Base-by-base conservation (phyloP, 1,139 yeast species). In the Yamadazyma triangularis region DNA sequence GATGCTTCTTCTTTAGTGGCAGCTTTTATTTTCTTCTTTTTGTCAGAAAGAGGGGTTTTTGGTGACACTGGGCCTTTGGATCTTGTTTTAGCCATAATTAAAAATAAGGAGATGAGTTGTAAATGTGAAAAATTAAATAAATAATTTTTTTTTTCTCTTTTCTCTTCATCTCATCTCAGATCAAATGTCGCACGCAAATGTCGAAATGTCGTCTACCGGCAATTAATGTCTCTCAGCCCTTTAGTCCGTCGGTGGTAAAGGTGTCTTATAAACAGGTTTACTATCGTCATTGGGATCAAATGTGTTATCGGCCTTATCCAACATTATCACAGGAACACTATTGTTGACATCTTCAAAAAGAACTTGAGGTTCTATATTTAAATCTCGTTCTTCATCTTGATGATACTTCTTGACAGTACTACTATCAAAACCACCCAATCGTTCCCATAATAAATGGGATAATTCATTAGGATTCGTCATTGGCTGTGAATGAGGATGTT, bases 361-460 rank as follows among this genome's bases (percentile, higher is more conserved):
- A 2, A 67, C 48, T 36, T 63, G 61, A 1, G 70, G 68, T 32
- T 61, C 52, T 5, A 40, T 38, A 13, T 37, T 40, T 12, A 46
- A 33, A 31, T 52, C 50, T 27, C 44, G 29, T 22, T 39, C 36
- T 25, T 26, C 32, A 10, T 42, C 50, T 4, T 42, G 51, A 12
- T 44, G 50, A 30, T 46, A 58, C 30, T 50, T 60, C 25, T 62
- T 44, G 4, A 64, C 68, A n/a, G 54, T 48, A 13, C 52, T 45
- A 35, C 70, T 59, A 20, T 62, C 60, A 24, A 54, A 40, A 0
- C 70, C 70, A 1, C 73, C 73, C 21, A 68, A 44, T 31, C 72
- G 44, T 37, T 68, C 70, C 74, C 74, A 68, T 13, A 68, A 48
- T 27, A 68, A 47, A 40, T 66, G 68, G 4, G 70, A 56, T 15